A percentile compares a stretch with the other conserved stretches of the same genome.
These are phyloP conservation scores for Pseudocercospora musae DNA, from an alignment of 2,329 filamentous ascomycete species.

Conservation along the genomic window DNA sequence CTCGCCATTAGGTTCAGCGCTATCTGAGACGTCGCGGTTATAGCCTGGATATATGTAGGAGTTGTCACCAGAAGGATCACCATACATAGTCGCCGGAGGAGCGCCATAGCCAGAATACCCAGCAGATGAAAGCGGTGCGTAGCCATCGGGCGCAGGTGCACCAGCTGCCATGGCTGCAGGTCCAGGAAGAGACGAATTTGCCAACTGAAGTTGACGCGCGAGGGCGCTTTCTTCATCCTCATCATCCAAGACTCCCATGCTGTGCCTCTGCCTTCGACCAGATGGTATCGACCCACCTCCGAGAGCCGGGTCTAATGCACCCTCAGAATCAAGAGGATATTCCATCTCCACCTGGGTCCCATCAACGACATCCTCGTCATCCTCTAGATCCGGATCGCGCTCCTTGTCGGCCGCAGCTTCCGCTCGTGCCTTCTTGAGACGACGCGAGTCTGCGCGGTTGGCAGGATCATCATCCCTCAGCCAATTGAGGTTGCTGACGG, in stretches of 20 bases:
- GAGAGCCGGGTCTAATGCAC: conserved; percentile 37
- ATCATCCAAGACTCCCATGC: conserved; percentile 17
- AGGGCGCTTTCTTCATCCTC: conserved; percentile 31
- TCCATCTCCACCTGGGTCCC: conserved; percentile 41
- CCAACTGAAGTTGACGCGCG: conserved; percentile 30
- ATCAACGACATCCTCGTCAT: conserved; percentile 36
- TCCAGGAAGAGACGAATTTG: conserved; percentile 30
- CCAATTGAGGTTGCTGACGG: conserved; percentile 83
- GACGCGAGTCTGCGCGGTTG: conserved; percentile 36
- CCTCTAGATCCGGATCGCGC: conserved; percentile 46
- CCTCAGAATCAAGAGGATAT: conserved; percentile 38
- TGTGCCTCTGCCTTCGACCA: conserved; percentile 3
- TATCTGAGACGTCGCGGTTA: conserved; percentile 31
- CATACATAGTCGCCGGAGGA: conserved; percentile 33
- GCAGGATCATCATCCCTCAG: conserved; percentile 55
- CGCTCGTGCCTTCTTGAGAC: conserved; percentile 43
- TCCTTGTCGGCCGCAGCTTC: conserved; percentile 54
- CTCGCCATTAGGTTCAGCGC: conserved; percentile 23
- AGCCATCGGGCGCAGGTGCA: conserved; percentile 31
- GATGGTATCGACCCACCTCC: conserved; percentile 15
- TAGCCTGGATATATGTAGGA: conserved; percentile 30
- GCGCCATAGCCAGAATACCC: conserved; percentile 30
- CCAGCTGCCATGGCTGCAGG: conserved; percentile 31
- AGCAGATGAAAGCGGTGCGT: conserved; percentile 30
- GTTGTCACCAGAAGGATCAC: conserved; percentile 24